Conservation (phyloP, 345 rosid species). For the Isatis tinctoria region DNA sequence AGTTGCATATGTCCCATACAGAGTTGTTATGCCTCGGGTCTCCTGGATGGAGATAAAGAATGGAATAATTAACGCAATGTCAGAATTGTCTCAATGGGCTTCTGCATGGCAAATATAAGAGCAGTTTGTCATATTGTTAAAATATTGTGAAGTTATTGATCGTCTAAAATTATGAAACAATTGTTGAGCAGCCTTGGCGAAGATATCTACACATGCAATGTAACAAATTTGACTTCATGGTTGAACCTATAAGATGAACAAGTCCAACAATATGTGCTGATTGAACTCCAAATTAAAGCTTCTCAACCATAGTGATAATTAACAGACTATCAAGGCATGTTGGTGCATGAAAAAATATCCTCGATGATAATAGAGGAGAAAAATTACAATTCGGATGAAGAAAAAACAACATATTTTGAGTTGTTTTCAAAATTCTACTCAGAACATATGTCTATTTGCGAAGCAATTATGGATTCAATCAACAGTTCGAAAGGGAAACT, state of each 20-base stretch:
- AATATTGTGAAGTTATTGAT: not conserved
- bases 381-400: no score
- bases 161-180: not conserved
- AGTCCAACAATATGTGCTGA: no score
- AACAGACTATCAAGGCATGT: no score
- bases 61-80: not conserved
- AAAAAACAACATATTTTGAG: no score
- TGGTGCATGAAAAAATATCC: no score
- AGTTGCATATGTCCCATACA: not conserved
- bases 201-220: not conserved
- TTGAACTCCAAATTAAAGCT: no score
- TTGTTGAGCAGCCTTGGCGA: not conserved
- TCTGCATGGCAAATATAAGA: not conserved
- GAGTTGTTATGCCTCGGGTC: not conserved
- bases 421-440: not conserved
- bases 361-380: no score
- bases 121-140: not conserved
- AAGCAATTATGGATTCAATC: not conserved
- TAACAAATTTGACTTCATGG: no score
- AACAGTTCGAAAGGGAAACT: not conserved
- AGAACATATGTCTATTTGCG: not conserved
- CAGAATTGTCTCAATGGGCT: not conserved
- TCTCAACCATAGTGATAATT: no score
- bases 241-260: no score
- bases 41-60: not conserved